Conservation (phyloP, 164 flowering plant species). For the Vitis amurensis region DNA sequence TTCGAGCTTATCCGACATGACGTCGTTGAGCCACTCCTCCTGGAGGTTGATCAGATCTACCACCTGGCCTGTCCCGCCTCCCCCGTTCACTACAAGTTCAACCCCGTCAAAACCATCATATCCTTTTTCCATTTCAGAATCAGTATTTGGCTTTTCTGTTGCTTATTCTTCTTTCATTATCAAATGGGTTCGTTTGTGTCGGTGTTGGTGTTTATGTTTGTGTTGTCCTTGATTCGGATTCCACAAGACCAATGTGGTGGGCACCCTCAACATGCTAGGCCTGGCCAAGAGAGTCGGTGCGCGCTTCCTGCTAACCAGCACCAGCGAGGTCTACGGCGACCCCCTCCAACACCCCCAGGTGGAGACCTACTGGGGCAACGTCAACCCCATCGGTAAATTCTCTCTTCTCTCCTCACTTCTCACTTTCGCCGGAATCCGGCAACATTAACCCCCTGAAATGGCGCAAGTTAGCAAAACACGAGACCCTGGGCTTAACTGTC, state of each 20-base stretch:
- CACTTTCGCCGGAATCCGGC: background rate
- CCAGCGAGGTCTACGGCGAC: slow-evolving; percentile 98
- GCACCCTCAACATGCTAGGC: slow-evolving; percentile 95
- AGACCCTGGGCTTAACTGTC: no score
- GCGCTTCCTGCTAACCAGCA: slow-evolving; percentile 88
- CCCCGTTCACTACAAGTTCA: slow-evolving; percentile 91
- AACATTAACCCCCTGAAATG: background rate
- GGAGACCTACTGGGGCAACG: slow-evolving; percentile 99
- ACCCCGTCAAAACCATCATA: slow-evolving; percentile 95
- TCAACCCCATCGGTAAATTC: slow-evolving; percentile 84
- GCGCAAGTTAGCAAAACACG: slow-evolving; percentile 11
- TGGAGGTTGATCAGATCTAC: slow-evolving; percentile 96
- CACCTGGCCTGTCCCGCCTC: slow-evolving; percentile 95
- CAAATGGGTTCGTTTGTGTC: background rate
- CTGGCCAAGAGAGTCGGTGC: slow-evolving; percentile 96
- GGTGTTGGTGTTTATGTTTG: background rate
- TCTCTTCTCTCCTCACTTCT: background rate
- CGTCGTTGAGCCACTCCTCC: slow-evolving; percentile 79
- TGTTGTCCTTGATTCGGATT: slow-evolving; percentile 28
- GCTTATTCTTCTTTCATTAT: background rate
- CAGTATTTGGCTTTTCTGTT: background rate
- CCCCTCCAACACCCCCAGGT: slow-evolving; percentile 94
- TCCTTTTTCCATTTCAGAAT: slow-evolving; percentile 38
- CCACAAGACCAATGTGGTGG: slow-evolving; percentile 98
- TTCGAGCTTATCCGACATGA: slow-evolving; percentile 91